These are phyloP conservation scores for Lodderomyces metapsilosis DNA, from an alignment of 1,139 yeast genomes.

Conservation along the genomic window DNA sequence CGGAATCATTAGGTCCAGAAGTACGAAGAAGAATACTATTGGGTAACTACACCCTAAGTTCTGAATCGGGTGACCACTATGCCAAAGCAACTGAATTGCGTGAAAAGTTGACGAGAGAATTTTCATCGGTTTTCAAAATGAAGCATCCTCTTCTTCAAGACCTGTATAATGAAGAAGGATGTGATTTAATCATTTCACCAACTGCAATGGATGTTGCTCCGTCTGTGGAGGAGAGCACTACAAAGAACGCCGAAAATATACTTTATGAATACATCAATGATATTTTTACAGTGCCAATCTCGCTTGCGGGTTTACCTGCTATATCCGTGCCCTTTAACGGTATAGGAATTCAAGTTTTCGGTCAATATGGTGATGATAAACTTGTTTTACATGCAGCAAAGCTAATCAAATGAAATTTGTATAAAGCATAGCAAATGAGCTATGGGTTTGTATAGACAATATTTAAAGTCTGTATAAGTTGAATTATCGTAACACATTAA, in stretches of 20 bases:
- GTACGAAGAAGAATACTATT: slow-evolving; percentile 79
- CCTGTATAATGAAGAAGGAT: slow-evolving; percentile 22
- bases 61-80: slow-evolving; percentile 77
- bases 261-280: slow-evolving; percentile 75
- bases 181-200: slow-evolving; percentile 76
- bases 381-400: slow-evolving; percentile 48
- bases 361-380: slow-evolving; percentile 82
- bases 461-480: slow-evolving; percentile 17
- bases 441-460: slow-evolving; percentile 3
- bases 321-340: slow-evolving; percentile 59
- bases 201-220: slow-evolving; percentile 67
- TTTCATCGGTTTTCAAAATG: slow-evolving; percentile 59
- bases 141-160: slow-evolving; percentile 41
- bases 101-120: slow-evolving; percentile 56
- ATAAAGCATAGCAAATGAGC: background rate
- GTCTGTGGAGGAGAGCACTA: slow-evolving; percentile 39
- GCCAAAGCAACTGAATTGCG: slow-evolving; percentile 73
- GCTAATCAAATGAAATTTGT: slow-evolving; percentile 1
- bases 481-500: slow-evolving; percentile 41
- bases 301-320: slow-evolving; percentile 89
- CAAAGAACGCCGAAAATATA: slow-evolving; percentile 38
- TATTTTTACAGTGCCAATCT: slow-evolving; percentile 84
- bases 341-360: slow-evolving; percentile 72
- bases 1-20: slow-evolving; percentile 70
- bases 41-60: slow-evolving; percentile 83